Base-by-base conservation (phyloP, 257 asterid species). In the Catharanthus roseus region DNA sequence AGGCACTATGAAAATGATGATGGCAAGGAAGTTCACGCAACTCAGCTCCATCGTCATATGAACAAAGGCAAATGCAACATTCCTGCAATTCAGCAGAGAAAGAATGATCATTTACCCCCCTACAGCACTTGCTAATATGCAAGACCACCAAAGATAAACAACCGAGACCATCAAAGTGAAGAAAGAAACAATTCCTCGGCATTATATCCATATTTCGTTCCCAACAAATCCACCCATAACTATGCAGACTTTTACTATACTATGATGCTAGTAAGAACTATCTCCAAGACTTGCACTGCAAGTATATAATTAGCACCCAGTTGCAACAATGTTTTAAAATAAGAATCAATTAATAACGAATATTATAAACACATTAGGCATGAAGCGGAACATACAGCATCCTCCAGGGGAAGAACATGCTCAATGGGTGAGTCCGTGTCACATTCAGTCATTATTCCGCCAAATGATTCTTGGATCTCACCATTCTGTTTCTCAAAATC, bases 11-110 rank as follows among this genome's bases (percentile, higher is more conserved):
- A 53, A 95, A 95, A 80, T 95, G 96, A 84, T 95, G 99, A 15
- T 85, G 96, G 69, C 99, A 95, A 33, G 97, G 99, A 76, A 95
- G 96, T 76, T 95, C 95, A 21, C 97, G 97, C 56, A 95, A 82
- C 76, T 95, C 99, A 34, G 83, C 75, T 68, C 99, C 99, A 77
- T 95, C 97, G 3, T 93, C 96, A 15, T 93, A 93, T 24, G 89
- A 55, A 69, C 96, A 82, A 16, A 93, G 89, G 88, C 99, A 93
- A 57, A 93, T 88, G 81, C 99, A 95, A 62, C 99, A 95, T 85
- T 95, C 99, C 99, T 95, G 79, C 78, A 74, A 71, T 72, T 51
- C 73, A 67, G 72, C 56, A 61, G 68, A 70, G 56, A 64, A 63
- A 13, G 45, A 41, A 10, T 4, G 34, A 54, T 26, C 18, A 69